Percentiles rank a stretch among this genome's conserved stretches.
Conservation (phyloP, 306 rosid genomes). For the Pyrus bretschneideri region DNA sequence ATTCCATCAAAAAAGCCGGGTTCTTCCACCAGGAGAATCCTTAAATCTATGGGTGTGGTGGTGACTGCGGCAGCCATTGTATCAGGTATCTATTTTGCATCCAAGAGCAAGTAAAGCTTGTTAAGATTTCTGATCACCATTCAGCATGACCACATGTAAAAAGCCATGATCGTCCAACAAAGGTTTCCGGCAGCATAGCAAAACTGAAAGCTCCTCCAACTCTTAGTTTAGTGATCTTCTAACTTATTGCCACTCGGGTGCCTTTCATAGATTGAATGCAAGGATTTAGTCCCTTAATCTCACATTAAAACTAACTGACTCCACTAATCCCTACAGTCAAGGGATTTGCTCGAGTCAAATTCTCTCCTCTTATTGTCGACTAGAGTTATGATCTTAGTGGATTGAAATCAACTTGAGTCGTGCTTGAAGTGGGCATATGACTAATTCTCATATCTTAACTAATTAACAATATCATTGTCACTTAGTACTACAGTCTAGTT, state of each 20-base stretch:
- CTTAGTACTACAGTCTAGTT: too few species aligned
- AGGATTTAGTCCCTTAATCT: background rate
- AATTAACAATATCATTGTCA: too few species aligned
- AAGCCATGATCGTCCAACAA: too few species aligned
- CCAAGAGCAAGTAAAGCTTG: conserved; percentile 42
- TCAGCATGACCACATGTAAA: too few species aligned
- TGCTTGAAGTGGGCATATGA: background rate
- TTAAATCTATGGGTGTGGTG: conserved; percentile 47
- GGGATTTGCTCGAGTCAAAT: background rate
- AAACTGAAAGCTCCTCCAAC: too few species aligned
- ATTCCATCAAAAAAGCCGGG: conserved; percentile 40
- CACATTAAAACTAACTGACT: background rate
- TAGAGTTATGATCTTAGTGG: background rate
- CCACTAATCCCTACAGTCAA: background rate
- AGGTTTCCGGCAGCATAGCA: too few species aligned
- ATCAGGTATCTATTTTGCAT: conserved; percentile 66
- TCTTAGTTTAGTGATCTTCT: too few species aligned
- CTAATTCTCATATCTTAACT: background rate
- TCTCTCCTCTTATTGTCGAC: background rate
- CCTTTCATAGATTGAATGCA: too few species aligned
- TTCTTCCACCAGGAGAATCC: conserved; percentile 33
- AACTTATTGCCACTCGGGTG: too few species aligned
- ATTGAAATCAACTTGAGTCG: too few species aligned
- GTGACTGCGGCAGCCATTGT: conserved; percentile 71
- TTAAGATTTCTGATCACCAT: too few species aligned